Evolutionary conservation across 805 yeast genomes (phyloP), one percentile per base, ranked within the genome.

Genomic region (Candida yuanshanica): DNA sequence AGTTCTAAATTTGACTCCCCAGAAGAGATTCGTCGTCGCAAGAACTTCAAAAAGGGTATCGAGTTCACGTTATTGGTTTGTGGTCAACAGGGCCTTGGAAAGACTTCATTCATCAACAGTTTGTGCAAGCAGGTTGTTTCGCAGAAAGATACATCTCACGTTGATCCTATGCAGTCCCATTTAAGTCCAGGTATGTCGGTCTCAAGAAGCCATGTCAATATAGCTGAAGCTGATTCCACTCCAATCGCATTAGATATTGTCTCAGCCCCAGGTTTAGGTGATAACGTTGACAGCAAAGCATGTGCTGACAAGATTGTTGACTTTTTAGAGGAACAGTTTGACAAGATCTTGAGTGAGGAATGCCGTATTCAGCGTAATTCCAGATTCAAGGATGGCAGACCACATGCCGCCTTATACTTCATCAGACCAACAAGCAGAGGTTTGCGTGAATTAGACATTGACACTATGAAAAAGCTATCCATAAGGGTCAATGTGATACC

Each of bases 401-500:
- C 85, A 36, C 95, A 85, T 57, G 87, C 72, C 22, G 77, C 90
- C 50, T 62, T 89, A 38, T 89, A 87, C 65, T 82, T 89, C 55
- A 75, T 89, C 41, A 78, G 81, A 42, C 69, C 79, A n/a, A 76
- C 81, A 1, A 77, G 82, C 29, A 81, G 77, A 48, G 83, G 83
- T 4, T 63, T 80, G 45, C 66, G 84, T 42, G 89, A 84, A 55
- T 65, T 82, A 40, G 98, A 91, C 58, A 69, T 83, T 41, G 74
- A 72, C 48, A 70, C 85, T 39, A 84, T 90, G 82, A 76, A 70
- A 50, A 68, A 72, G 36, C 69, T 90, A 38, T 75, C 90, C 13
- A 70, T 75, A 20, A 77, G 80, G 49, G 95, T 85, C 17, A 90
- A 90, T 63, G 72, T 91, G 20, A 77, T 90, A 34, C 96, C 97